Base-by-base conservation (phyloP, 495 filamentous ascomycete species). In the Daldinia caldariorum region DNA sequence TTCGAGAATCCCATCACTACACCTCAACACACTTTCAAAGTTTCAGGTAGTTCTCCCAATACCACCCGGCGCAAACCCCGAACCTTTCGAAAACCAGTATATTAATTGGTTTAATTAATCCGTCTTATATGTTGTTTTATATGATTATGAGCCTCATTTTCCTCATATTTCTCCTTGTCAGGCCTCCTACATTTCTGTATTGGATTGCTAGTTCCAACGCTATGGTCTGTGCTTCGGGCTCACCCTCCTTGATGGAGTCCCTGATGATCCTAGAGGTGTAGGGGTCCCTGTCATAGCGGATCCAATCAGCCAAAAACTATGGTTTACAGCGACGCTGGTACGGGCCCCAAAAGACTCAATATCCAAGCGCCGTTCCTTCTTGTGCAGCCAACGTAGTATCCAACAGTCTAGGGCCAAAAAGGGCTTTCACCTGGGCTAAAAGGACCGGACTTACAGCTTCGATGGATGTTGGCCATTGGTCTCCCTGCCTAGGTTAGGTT, bases 331-430 rank as follows among this genome's bases (percentile, higher is more conserved):
- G 66, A 58, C 63, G 49, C 26, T 63, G 69, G 69, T 71, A 20
- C 63, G 29, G 29, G 59, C 41, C 70, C 64, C 66, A 65, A 64
- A 72, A 49, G 45, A 37, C 55, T 53, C 49, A 53, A 53, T 60
- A 53, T 63, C 47, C 41, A 72, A 72, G 55, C 64, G 67, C 45
- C 43, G 49, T 37, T 67, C 43, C 26, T 53, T 68, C 56, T 66
- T 58, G 58, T 62, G 70, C 57, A 72, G 65, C 64, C 51, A 68
- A 69, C 61, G 64, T 68, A 55, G 70, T 65, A 72, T 72, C 70
- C 70, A 61, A 68, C 61, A 39, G 51, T 34, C 60, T 56, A 68
- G 50, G 41, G 55, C 49, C 54, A 63, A 65, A 70, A 58, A 63
- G 51, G 59, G 69, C 39, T 64, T 68, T 67, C 64, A 56, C 41